Conservation (phyloP, 208 protist species). For the Giardia duodenalis region DNA sequence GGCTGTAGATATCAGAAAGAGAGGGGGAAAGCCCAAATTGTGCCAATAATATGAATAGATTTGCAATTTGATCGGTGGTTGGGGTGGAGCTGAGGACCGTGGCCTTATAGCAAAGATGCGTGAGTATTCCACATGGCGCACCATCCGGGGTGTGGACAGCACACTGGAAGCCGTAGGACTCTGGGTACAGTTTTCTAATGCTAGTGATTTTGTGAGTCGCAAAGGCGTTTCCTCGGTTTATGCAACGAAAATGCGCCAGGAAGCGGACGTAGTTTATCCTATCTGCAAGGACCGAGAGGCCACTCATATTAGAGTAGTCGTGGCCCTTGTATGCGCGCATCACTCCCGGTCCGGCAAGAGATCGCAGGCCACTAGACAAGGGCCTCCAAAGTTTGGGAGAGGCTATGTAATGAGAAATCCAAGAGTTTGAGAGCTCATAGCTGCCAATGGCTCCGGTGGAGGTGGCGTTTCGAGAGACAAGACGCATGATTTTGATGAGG, state of each 20-base stretch:
- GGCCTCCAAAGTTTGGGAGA: not conserved
- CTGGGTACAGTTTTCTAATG: constrained; percentile 89
- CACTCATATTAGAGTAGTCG: constrained; percentile 65
- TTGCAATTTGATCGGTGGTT: not conserved
- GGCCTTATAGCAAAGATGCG: constrained; percentile 69
- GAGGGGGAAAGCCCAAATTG: not conserved
- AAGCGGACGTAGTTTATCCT: constrained; percentile 94
- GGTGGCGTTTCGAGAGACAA: not conserved
- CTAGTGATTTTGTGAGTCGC: constrained; percentile 68
- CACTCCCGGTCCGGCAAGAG: constrained; percentile 64
- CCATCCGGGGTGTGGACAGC: constrained; percentile 99
- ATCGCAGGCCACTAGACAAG: too few species aligned
- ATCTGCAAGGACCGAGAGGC: constrained; percentile 89
- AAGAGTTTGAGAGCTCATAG: not conserved
- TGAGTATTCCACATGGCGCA: constrained; percentile 93
- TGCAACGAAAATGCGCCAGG: constrained; percentile 87
- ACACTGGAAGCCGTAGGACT: constrained; percentile 97
- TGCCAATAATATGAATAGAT: not conserved
- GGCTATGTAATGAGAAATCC: not conserved
- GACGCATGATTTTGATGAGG: not conserved
- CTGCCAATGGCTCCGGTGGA: not conserved
- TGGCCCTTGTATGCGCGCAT: constrained; percentile 53
- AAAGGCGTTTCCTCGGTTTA: constrained; percentile 87
- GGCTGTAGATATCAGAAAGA: not conserved
- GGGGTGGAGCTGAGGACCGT: not conserved